phyloP scores from a whole-genome alignment of 768 basidiomycete genomes.

The Clitopilus passeckerianus region DNA sequence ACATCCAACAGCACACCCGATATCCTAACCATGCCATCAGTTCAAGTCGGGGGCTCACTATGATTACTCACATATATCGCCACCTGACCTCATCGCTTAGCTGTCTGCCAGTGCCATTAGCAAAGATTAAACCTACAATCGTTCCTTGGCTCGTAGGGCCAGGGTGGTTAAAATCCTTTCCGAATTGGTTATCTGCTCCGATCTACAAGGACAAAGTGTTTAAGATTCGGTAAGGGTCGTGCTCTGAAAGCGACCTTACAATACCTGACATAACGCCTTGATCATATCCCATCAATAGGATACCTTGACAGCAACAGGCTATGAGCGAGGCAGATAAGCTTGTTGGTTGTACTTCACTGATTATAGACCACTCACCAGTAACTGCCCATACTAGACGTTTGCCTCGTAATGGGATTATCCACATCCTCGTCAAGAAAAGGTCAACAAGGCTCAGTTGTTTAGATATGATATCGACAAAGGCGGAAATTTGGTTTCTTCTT shows the following conservation, averaged over 20 bases:
- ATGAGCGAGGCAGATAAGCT: background rate
- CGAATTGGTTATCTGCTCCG: constrained; percentile 36
- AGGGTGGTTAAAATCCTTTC: constrained; percentile 29
- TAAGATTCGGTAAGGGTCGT: background rate
- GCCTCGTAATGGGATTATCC: constrained; percentile 28
- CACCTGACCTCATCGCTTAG: constrained; percentile 12
- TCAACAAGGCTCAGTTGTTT: background rate
- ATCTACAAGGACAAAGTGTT: constrained; percentile 16
- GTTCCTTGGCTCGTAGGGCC: constrained; percentile 31
- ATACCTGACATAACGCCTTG: constrained; percentile 39
- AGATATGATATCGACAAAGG: background rate
- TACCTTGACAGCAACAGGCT: constrained; percentile 37
- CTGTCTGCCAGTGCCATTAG: background rate
- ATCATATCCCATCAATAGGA: constrained; percentile 31
- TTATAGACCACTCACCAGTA: constrained; percentile 19
- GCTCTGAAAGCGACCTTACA: constrained; percentile 10
- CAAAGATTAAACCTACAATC: constrained; percentile 21
- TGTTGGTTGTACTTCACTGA: background rate
- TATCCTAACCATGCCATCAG: constrained; percentile 21
- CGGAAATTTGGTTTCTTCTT: background rate
- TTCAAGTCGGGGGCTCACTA: background rate
- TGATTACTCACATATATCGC: constrained; percentile 27
- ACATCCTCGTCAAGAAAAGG: constrained; percentile 20
- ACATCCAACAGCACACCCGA: constrained; percentile 32
- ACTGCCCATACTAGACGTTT: constrained; percentile 34